Evolutionary conservation across 306 rosid species (phyloP).

Genomic region (Prunus mume): DNA sequence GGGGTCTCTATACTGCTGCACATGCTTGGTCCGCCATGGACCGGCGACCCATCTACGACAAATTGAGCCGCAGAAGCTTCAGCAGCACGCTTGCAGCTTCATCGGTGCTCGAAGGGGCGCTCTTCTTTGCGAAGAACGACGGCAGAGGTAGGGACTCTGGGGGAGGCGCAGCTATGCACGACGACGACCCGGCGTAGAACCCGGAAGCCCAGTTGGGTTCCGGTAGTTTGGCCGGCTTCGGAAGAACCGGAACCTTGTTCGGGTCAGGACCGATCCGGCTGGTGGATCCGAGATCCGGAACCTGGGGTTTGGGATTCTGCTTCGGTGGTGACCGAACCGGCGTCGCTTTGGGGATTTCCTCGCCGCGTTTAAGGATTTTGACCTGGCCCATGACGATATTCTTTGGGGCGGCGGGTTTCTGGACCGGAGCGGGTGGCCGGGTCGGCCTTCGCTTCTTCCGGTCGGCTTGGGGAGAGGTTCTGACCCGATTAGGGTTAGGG

Average conservation of each 20-base stretch:
- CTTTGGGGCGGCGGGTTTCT: neutral
- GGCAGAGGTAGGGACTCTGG: conserved; percentile 65
- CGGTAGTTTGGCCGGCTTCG: neutral
- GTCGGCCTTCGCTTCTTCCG: conserved; percentile 20
- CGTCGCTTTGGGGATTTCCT: conserved; percentile 1
- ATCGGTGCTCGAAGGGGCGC: neutral
- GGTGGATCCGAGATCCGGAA: neutral
- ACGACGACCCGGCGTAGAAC: conserved; percentile 44
- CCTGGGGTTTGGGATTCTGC: neutral
- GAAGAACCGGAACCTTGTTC: neutral
- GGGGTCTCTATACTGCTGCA: neutral
- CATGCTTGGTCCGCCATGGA: neutral
- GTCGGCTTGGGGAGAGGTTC: conserved; percentile 14
- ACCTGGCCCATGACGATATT: conserved; percentile 30
- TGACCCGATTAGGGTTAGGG: conserved; percentile 13
- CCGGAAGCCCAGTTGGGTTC: neutral
- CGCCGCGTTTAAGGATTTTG: conserved; percentile 47
- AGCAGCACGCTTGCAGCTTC: conserved; percentile 41
- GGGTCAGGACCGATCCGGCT: conserved; percentile 5
- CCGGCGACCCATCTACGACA: neutral
- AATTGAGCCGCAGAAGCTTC: conserved; percentile 35
- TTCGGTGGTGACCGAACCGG: neutral
- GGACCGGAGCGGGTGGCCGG: neutral
- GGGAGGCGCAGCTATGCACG: conserved; percentile 37
- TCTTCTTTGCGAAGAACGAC: conserved; percentile 31